Conservation (phyloP, 1,139 yeast species). For the Yamadazyma buinensis region DNA sequence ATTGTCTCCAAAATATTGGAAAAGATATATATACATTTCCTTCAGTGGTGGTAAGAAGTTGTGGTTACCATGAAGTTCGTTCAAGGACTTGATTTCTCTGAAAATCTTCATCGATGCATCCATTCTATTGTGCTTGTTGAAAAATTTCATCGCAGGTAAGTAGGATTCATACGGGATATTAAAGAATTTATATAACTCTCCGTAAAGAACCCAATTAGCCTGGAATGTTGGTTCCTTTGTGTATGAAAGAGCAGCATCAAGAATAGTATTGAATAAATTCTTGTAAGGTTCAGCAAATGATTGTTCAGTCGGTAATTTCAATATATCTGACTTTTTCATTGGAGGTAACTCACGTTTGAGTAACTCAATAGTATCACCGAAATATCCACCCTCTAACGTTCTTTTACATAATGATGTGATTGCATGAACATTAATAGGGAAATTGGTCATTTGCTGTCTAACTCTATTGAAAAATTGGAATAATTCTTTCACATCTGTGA, state of each 20-base stretch:
- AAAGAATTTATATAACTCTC: slow-evolving; percentile 56
- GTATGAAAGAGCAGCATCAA: slow-evolving; percentile 42
- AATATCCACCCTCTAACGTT: slow-evolving; percentile 45
- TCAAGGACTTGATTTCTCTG: slow-evolving; percentile 55
- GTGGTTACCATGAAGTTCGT: slow-evolving; percentile 50
- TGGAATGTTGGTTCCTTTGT: slow-evolving; percentile 40
- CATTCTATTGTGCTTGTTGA: slow-evolving; percentile 55
- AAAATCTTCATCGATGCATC: slow-evolving; percentile 65
- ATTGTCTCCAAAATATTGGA: slow-evolving; percentile 58
- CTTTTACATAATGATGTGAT: slow-evolving; percentile 44
- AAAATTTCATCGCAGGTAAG: slow-evolving; percentile 57
- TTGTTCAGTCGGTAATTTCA: slow-evolving; percentile 25
- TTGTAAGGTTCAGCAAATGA: slow-evolving; percentile 26
- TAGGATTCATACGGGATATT: slow-evolving; percentile 58
- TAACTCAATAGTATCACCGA: slow-evolving; percentile 58
- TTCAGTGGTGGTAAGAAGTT: slow-evolving; percentile 55
- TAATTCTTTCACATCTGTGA: slow-evolving; percentile 20
- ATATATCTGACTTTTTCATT: slow-evolving; percentile 31
- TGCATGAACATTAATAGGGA: slow-evolving; percentile 32
- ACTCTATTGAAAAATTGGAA: slow-evolving; percentile 34
- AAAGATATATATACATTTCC: slow-evolving; percentile 60
- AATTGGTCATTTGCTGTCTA: slow-evolving; percentile 35
- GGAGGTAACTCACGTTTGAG: slow-evolving; percentile 57
- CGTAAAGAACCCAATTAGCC: slow-evolving; percentile 63
- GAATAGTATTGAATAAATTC: slow-evolving; percentile 36